Percentiles rank a stretch among this genome's conserved stretches.
Conservation (phyloP, 371 early-diverging fungal genomes). For the Chytridium lagenaria region DNA sequence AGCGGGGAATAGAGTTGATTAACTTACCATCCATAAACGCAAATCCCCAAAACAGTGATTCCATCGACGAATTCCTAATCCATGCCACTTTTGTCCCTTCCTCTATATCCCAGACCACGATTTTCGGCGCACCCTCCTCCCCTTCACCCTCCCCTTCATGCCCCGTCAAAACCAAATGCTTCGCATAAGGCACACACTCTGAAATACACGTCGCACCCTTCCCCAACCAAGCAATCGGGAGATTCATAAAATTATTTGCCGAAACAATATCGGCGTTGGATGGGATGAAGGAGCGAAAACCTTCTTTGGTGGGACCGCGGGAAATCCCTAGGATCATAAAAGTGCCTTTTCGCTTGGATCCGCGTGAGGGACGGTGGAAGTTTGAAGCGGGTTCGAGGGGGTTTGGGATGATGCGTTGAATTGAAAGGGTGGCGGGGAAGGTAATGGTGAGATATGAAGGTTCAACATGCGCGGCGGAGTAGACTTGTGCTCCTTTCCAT, state of each 20-base stretch:
- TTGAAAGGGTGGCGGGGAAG: not conserved
- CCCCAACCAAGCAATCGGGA: not conserved
- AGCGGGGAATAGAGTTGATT: not conserved
- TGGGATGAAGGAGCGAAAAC: not conserved
- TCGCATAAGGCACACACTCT: slow-evolving; percentile 6
- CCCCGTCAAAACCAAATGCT: slow-evolving; percentile 2
- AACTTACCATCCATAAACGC: slow-evolving; percentile 17
- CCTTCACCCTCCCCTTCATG: not conserved
- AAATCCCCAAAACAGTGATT: slow-evolving; percentile 1
- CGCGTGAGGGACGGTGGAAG: not conserved
- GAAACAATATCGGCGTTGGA: not conserved
- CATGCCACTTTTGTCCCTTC: not conserved
- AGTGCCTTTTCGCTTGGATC: not conserved
- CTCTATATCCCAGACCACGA: slow-evolving; percentile 4
- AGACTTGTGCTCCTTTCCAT: slow-evolving; percentile 10
- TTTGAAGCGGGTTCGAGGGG: not conserved
- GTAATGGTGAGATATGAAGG: slow-evolving; percentile 1
- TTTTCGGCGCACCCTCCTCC: not conserved
- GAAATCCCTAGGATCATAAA: not conserved
- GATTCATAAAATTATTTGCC: not conserved
- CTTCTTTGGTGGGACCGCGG: not conserved
- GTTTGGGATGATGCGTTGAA: slow-evolving; percentile 3
- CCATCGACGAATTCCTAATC: not conserved
- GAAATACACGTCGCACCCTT: slow-evolving; percentile 1
- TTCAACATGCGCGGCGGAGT: not conserved